Evolutionary conservation across 2,329 filamentous ascomycete species (phyloP).

Genomic region (Xylaria sp.): DNA sequence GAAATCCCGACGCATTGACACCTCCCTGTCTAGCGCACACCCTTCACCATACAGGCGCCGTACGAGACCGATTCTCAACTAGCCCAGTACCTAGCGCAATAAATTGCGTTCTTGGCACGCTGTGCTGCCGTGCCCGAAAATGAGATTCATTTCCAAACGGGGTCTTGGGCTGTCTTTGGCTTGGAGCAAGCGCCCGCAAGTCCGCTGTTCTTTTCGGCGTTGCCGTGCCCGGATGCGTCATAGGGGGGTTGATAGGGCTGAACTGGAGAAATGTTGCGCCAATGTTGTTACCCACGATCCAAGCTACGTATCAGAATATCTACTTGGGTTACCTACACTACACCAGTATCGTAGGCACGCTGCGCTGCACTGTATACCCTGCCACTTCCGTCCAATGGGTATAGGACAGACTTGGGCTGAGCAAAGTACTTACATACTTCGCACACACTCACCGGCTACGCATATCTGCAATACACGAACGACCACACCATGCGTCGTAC

Average conservation of each 20-base stretch:
- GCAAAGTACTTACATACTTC: constrained; percentile 6
- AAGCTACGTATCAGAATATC: neutral
- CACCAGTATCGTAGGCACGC: too few relatives aligned
- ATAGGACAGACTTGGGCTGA: constrained; percentile 1
- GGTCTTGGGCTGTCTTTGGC: constrained; percentile 18
- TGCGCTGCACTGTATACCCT: constrained; percentile 3
- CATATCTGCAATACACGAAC: constrained; percentile 7
- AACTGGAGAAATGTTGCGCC: constrained; percentile 32
- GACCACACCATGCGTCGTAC: constrained; percentile 19
- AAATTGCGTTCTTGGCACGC: constrained; percentile 19
- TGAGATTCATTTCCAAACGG: constrained; percentile 28
- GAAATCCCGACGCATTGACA: constrained; percentile 39
- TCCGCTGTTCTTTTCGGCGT: constrained; percentile 35
- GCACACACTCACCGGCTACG: neutral
- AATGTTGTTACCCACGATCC: constrained; percentile 13
- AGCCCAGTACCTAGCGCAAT: constrained; percentile 10
- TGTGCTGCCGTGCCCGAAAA: constrained; percentile 29
- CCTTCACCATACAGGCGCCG: constrained; percentile 1
- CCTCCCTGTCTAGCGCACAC: constrained; percentile 21
- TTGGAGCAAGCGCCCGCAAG: constrained; percentile 25
- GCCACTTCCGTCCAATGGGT: neutral
- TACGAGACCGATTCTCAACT: constrained; percentile 8
- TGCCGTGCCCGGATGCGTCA: constrained; percentile 41
- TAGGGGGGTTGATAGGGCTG: constrained; percentile 41
- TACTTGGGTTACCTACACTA: neutral